These are phyloP conservation scores for Drechslerella coelobrocha DNA, from an alignment of 2,329 filamentous ascomycete species.

Conservation along the genomic window DNA sequence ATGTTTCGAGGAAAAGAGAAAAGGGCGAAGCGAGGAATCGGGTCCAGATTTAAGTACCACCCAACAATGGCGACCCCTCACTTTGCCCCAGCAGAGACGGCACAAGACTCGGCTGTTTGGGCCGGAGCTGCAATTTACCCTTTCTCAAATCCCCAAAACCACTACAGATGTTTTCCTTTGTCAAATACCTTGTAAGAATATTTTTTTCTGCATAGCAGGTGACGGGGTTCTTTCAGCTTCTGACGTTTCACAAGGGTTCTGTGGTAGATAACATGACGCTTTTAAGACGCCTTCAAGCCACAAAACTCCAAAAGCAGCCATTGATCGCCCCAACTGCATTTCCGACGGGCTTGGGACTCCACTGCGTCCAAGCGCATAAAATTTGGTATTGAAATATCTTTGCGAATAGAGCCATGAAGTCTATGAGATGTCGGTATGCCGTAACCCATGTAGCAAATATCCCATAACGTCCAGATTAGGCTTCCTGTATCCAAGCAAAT, in stretches of 20 bases:
- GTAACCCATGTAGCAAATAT: background rate
- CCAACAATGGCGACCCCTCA: too few relatives aligned
- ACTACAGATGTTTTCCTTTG: constrained; percentile 16
- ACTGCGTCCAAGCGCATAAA: too few relatives aligned
- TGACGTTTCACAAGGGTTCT: background rate
- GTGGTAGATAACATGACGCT: constrained; percentile 5
- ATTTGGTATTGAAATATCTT: constrained; percentile 1
- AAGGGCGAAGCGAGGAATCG: too few relatives aligned
- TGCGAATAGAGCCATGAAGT: constrained; percentile 4
- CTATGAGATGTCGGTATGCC: background rate
- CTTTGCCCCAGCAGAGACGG: background rate
- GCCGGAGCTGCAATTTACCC: constrained; percentile 6
- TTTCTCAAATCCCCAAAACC: background rate
- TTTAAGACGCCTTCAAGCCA: constrained; percentile 25
- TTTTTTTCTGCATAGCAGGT: background rate
- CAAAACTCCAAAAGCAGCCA: constrained; percentile 11
- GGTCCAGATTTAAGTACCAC: too few relatives aligned
- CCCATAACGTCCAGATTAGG: background rate
- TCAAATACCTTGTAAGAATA: background rate
- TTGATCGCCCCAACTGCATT: background rate
- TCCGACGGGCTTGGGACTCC: background rate
- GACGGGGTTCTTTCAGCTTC: constrained; percentile 5
- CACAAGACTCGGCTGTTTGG: background rate
- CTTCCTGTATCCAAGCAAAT: background rate
- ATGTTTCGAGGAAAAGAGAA: constrained; percentile 10